These are phyloP conservation scores for Trifolium fragiferum DNA, from an alignment of 306 rosid genomes.

Conservation along the genomic window DNA sequence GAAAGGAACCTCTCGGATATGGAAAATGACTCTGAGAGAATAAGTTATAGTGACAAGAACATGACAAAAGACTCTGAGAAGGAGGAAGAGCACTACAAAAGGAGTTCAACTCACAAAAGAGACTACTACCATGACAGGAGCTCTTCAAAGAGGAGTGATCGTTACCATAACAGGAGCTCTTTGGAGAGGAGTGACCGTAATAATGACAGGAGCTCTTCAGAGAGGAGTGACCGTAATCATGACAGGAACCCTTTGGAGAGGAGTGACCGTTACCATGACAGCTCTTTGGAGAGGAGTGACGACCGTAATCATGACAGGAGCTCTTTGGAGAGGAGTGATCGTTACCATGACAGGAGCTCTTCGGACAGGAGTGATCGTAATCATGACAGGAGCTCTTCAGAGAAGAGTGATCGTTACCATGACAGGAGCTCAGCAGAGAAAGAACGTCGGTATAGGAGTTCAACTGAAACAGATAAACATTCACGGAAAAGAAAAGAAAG, in stretches of 20 bases:
- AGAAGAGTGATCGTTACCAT: constrained; percentile 40
- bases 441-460: constrained; percentile 42
- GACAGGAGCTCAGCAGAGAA: constrained; percentile 41
- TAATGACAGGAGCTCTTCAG: constrained; percentile 36
- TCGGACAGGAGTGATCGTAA: constrained; percentile 38
- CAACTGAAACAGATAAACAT: constrained; percentile 40
- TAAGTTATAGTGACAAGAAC: constrained; percentile 49
- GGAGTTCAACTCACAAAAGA: constrained; percentile 50
- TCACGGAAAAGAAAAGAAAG: constrained; percentile 54
- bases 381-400: constrained; percentile 36
- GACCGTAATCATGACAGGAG: constrained; percentile 38
- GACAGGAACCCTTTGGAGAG: constrained; percentile 28
- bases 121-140: constrained; percentile 41
- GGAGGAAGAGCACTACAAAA: not conserved
- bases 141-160: constrained; percentile 18
- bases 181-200: constrained; percentile 37
- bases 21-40: constrained; percentile 51
- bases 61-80: constrained; percentile 10
- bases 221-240: constrained; percentile 41
- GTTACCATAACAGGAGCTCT: constrained; percentile 32
- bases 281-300: constrained; percentile 21
- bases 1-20: constrained; percentile 46
- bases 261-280: constrained; percentile 12
- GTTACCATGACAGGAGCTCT: constrained; percentile 31
- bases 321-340: constrained; percentile 43